Evolutionary conservation across 805 yeast species (phyloP).

Genomic region (Starmera amethionina): DNA sequence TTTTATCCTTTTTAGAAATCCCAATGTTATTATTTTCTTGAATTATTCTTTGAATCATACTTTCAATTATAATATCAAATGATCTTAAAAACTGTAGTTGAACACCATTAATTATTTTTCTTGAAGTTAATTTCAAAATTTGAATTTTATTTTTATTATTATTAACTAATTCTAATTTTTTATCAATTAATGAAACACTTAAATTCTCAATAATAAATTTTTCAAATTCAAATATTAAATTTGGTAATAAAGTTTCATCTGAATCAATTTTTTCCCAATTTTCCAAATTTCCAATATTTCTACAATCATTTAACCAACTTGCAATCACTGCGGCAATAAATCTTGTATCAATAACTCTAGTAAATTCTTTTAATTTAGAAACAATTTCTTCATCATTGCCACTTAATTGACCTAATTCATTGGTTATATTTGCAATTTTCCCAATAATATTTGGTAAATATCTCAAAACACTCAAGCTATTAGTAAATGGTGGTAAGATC

Average conservation of each 20-base stretch:
- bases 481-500: constrained; percentile 56
- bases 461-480: constrained; percentile 48
- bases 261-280: constrained; percentile 26
- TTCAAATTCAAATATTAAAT: constrained; percentile 23
- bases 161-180: constrained; percentile 19
- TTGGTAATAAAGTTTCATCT: constrained; percentile 29
- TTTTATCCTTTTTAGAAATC: constrained; percentile 19
- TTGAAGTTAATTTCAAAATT: constrained; percentile 26
- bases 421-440: constrained; percentile 30
- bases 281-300: constrained; percentile 27
- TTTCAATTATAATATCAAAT: constrained; percentile 36
- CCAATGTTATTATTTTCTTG: constrained; percentile 23
- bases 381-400: constrained; percentile 27
- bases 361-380: constrained; percentile 25
- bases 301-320: constrained; percentile 42
- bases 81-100: constrained; percentile 31
- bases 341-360: constrained; percentile 29
- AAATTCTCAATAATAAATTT: constrained; percentile 22
- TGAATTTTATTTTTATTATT: constrained; percentile 19
- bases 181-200: constrained; percentile 24
- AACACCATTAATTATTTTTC: constrained; percentile 25
- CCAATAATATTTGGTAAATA: constrained; percentile 38
- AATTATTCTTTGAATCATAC: constrained; percentile 30
- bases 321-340: constrained; percentile 38
- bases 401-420: constrained; percentile 33